A percentile compares a stretch with the other conserved stretches of the same genome.
These are phyloP conservation scores for Pseudonitzschia pungens DNA, from an alignment of 108 stramenopile genomes.

Conservation along the genomic window DNA sequence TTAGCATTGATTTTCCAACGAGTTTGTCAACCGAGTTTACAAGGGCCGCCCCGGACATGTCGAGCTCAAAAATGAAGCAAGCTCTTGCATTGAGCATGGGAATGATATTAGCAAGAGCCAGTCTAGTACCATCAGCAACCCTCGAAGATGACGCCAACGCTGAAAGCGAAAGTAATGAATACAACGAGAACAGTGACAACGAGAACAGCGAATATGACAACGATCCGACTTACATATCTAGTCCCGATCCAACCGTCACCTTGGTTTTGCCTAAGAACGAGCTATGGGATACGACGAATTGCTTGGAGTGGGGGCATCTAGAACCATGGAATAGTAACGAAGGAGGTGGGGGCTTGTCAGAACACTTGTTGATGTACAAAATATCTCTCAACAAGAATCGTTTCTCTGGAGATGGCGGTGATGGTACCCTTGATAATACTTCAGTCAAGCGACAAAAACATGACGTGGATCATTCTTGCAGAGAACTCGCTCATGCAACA, in stretches of 20 bases:
- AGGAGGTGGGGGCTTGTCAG: slow-evolving; percentile 21
- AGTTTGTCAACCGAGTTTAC: slow-evolving; percentile 18
- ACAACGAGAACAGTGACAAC: not conserved
- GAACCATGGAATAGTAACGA: slow-evolving; percentile 33
- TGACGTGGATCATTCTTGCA: slow-evolving; percentile 4
- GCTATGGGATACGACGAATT: slow-evolving; percentile 13
- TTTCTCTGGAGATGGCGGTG: not conserved
- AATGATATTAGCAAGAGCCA: slow-evolving; percentile 62
- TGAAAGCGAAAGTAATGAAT: slow-evolving; percentile 4
- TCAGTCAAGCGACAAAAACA: slow-evolving; percentile 14
- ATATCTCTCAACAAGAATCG: slow-evolving; percentile 21
- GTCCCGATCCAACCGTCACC: slow-evolving; percentile 7
- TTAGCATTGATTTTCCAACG: slow-evolving; percentile 17
- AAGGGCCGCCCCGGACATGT: slow-evolving; percentile 22
- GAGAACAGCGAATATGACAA: slow-evolving; percentile 11
- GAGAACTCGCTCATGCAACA: slow-evolving; percentile 25
- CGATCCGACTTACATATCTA: not conserved
- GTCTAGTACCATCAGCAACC: slow-evolving; percentile 39
- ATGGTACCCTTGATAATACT: not conserved
- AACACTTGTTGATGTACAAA: slow-evolving; percentile 17
- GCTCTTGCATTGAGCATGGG: slow-evolving; percentile 65
- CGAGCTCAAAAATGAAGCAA: slow-evolving; percentile 29
- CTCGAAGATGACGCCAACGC: slow-evolving; percentile 2
- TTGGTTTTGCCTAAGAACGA: slow-evolving; percentile 10
- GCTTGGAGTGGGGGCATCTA: slow-evolving; percentile 36